A percentile compares a stretch with the other conserved stretches of the same genome.
Evolutionary conservation across 1,139 yeast species (phyloP).

Genomic region (Suzukiozyma palmioleophila): DNA sequence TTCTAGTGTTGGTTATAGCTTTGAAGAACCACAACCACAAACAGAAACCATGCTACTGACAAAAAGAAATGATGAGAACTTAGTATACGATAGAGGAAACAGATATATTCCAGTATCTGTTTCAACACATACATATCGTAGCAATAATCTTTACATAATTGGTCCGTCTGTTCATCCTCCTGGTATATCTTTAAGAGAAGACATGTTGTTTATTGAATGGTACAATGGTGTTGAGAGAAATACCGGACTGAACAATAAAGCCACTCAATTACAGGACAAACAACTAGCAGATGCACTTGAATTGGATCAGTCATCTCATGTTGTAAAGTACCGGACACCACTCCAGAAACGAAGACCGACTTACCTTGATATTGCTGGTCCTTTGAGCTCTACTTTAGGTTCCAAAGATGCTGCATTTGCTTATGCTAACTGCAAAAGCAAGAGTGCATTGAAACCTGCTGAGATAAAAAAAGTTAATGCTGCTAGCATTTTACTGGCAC

Average conservation of each 20-base stretch:
- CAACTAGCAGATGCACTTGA: slow-evolving; percentile 49
- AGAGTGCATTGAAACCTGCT: not conserved
- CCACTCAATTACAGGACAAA: not conserved
- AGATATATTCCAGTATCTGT: not conserved
- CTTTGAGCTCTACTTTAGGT: slow-evolving; percentile 13
- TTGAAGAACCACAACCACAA: not conserved
- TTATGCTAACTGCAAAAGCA: not conserved
- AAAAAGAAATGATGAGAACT: not conserved
- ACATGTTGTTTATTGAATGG: slow-evolving; percentile 7
- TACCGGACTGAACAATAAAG: not conserved
- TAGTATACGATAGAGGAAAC: not conserved
- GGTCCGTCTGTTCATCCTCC: slow-evolving; percentile 6
- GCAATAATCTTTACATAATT: not conserved
- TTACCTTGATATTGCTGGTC: slow-evolving; percentile 11
- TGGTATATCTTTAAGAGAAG: slow-evolving; percentile 11
- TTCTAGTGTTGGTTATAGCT: too few species aligned
- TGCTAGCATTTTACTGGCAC: slow-evolving; percentile 53
- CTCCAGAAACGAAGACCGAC: slow-evolving; percentile 8
- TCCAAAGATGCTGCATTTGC: slow-evolving; percentile 9
- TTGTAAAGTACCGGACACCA: slow-evolving; percentile 26
- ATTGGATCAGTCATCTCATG: slow-evolving; percentile 26
- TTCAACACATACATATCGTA: not conserved
- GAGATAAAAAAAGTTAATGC: slow-evolving; percentile 9
- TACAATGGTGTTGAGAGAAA: not conserved
- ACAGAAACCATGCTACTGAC: not conserved